A percentile compares a stretch with the other conserved stretches of the same genome.
Evolutionary conservation across 106 monocot species (phyloP).

Genomic region (Narthecium ossifragum): DNA sequence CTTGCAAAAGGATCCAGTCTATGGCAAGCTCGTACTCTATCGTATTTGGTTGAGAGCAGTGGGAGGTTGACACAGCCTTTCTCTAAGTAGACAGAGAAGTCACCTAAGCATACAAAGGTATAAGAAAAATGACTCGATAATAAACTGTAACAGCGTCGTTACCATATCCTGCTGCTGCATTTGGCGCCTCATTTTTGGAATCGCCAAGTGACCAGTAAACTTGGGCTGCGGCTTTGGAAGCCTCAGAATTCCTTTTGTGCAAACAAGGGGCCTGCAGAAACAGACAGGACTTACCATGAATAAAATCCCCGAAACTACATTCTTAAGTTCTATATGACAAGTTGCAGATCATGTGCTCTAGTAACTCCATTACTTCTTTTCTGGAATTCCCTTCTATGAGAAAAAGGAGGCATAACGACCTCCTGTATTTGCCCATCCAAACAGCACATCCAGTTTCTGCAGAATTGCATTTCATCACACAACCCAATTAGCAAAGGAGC

Average conservation of each 20-base stretch:
- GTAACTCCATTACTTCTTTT: no score
- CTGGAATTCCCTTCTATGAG: no score
- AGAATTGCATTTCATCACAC: no score
- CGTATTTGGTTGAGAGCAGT: conserved; percentile 89
- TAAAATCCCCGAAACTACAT: no score
- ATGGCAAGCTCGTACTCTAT: conserved; percentile 86
- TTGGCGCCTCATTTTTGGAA: conserved; percentile 27
- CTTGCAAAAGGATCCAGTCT: conserved; percentile 63
- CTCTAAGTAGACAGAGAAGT: conserved; percentile 38
- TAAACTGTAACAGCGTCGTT: conserved; percentile 3
- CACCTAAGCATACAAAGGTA: not conserved
- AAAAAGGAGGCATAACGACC: no score
- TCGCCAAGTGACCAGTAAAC: conserved; percentile 33
- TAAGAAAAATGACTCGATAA: not conserved
- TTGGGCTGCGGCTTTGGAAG: conserved; percentile 15
- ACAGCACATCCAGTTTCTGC: no score
- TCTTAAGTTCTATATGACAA: no score
- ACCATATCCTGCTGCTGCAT: conserved; percentile 34
- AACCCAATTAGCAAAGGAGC: no score
- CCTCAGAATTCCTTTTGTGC: conserved; percentile 35
- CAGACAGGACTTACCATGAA: not conserved
- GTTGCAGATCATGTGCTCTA: no score
- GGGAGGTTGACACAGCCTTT: conserved; percentile 74
- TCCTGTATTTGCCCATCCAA: no score
- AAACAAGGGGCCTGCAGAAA: conserved; percentile 52